phyloP scores from a whole-genome alignment of 2,329 filamentous ascomycete genomes.

The Aspergillus sp. region DNA sequence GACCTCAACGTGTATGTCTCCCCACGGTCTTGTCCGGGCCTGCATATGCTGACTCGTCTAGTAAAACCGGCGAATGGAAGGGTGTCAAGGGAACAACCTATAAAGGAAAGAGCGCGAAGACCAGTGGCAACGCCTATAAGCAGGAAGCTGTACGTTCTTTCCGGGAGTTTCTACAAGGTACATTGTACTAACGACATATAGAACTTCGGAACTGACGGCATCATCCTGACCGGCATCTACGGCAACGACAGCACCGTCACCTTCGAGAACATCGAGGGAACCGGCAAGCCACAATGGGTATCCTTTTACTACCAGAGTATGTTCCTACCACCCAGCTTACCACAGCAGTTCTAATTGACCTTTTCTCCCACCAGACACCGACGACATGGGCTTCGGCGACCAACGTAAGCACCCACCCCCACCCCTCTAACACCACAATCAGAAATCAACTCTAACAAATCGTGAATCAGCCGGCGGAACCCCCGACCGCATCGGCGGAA shows the following conservation, averaged over 20 bases:
- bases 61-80: constrained; percentile 54
- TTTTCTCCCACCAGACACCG: constrained; percentile 19
- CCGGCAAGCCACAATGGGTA: constrained; percentile 60
- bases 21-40: too few species aligned
- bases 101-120: constrained; percentile 50
- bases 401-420: constrained; percentile 24
- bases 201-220: constrained; percentile 54
- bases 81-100: constrained; percentile 56
- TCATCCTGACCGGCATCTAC: constrained; percentile 58
- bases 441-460: neutral
- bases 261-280: constrained; percentile 55
- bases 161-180: too few species aligned
- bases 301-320: constrained; percentile 61
- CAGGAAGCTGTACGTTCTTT: constrained; percentile 53
- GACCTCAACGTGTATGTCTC: constrained; percentile 53
- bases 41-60: neutral
- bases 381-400: constrained; percentile 33
- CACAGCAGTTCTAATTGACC: neutral
- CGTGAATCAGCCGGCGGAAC: constrained; percentile 50
- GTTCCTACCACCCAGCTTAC: neutral
- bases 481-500: constrained; percentile 64
- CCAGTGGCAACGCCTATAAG: constrained; percentile 54
- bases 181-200: neutral
- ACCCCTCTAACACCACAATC: neutral
- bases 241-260: constrained; percentile 61